Evolutionary conservation across 495 filamentous ascomycete species (phyloP).

Genomic region (Penicillium coffeae): DNA sequence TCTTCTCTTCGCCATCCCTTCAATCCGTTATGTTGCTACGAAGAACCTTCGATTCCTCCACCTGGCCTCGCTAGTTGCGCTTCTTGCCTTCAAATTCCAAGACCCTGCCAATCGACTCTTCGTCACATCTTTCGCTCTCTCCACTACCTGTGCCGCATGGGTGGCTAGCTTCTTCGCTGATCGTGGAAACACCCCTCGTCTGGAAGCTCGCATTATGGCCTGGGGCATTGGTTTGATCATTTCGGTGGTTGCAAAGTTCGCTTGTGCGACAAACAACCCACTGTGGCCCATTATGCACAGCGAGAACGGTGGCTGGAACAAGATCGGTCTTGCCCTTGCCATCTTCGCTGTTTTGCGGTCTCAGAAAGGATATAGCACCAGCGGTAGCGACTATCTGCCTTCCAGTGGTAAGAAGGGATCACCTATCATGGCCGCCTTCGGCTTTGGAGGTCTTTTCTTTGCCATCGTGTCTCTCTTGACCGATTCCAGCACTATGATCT

Average conservation of each 20-base stretch:
- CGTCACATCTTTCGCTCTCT: slow-evolving; percentile 72
- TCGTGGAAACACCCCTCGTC: slow-evolving; percentile 62
- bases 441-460: slow-evolving; percentile 82
- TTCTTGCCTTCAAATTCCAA: slow-evolving; percentile 74
- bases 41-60: slow-evolving; percentile 68
- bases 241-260: slow-evolving; percentile 88
- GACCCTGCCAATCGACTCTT: slow-evolving; percentile 76
- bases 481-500: slow-evolving; percentile 97
- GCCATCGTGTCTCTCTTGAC: slow-evolving; percentile 90
- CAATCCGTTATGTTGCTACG: slow-evolving; percentile 62
- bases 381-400: slow-evolving; percentile 48
- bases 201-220: slow-evolving; percentile 77
- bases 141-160: slow-evolving; percentile 76
- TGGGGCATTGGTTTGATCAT: slow-evolving; percentile 79
- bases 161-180: slow-evolving; percentile 75
- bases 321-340: slow-evolving; percentile 70
- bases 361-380: slow-evolving; percentile 54
- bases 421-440: slow-evolving; percentile 65
- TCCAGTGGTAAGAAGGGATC: slow-evolving; percentile 59
- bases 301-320: slow-evolving; percentile 90
- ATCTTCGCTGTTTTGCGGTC: slow-evolving; percentile 69
- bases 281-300: slow-evolving; percentile 92
- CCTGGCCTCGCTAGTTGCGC: slow-evolving; percentile 69
- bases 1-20: slow-evolving; percentile 67
- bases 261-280: slow-evolving; percentile 94